Evolutionary conservation across 2,329 filamentous ascomycete genomes (phyloP).

Genomic region (Stenocarpella maydis): DNA sequence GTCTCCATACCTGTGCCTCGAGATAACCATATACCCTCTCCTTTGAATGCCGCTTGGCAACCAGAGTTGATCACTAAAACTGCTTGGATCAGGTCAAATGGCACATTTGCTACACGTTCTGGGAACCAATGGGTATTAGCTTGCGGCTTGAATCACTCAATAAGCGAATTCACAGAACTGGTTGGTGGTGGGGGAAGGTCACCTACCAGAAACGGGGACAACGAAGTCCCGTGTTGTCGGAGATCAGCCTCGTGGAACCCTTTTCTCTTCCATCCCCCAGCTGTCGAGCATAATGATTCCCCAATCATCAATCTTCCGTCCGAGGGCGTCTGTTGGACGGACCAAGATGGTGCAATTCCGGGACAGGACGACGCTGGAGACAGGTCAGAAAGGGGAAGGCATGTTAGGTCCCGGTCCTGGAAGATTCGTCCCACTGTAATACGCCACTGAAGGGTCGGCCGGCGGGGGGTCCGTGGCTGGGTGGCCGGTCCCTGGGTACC

Average conservation of each 20-base stretch:
- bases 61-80: background rate
- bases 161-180: background rate
- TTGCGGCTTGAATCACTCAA: background rate
- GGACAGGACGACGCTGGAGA: background rate
- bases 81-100: background rate
- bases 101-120: background rate
- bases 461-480: too few relatives aligned
- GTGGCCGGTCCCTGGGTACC: background rate
- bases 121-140: background rate
- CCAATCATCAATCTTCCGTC: background rate
- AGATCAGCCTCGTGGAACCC: background rate
- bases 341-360: background rate
- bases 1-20: background rate
- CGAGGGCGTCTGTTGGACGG: background rate
- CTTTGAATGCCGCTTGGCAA: background rate
- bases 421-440: too few relatives aligned
- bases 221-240: background rate
- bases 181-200: too few relatives aligned
- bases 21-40: slow-evolving; percentile 1
- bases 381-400: background rate
- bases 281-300: background rate
- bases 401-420: too few relatives aligned
- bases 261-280: background rate
- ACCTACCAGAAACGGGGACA: background rate
- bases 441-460: too few relatives aligned